A percentile compares a stretch with the other conserved stretches of the same genome.
phyloP scores from a whole-genome alignment of 202 grass and related monocot genomes.

The Panicum hallii region DNA sequence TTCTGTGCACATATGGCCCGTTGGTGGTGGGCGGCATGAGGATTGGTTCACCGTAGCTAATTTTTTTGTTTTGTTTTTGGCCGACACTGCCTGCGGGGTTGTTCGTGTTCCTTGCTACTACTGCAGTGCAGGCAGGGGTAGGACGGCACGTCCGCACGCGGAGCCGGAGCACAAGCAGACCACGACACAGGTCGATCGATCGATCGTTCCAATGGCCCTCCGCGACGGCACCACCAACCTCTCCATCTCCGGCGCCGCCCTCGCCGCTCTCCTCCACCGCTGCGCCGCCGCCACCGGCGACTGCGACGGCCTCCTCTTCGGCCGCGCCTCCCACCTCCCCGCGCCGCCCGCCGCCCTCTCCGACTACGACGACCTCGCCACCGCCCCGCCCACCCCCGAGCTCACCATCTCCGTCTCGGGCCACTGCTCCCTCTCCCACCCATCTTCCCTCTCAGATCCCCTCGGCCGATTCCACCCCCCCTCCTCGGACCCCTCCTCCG shows the following conservation, averaged over 20 bases:
- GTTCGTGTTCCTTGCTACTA: too few species aligned
- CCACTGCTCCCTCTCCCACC: slow-evolving; percentile 47
- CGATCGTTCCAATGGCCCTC: slow-evolving; percentile 28
- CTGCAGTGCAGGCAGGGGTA: too few species aligned
- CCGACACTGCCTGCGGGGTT: too few species aligned
- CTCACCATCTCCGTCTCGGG: slow-evolving; percentile 57
- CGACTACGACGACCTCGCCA: slow-evolving; percentile 59
- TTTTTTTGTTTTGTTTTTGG: too few species aligned
- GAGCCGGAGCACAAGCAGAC: too few species aligned
- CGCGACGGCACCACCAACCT: slow-evolving; percentile 42
- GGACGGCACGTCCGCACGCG: too few species aligned
- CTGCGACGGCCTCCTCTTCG: slow-evolving; percentile 76
- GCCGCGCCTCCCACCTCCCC: slow-evolving; percentile 53
- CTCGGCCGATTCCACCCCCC: slow-evolving; percentile 43
- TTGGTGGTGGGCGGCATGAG: too few species aligned
- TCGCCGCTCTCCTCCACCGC: slow-evolving; percentile 75
- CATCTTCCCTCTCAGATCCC: slow-evolving; percentile 50
- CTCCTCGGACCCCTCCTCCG: not conserved
- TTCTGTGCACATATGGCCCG: too few species aligned
- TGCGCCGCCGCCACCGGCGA: slow-evolving; percentile 58
- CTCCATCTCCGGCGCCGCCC: slow-evolving; percentile 77
- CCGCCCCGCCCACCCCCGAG: slow-evolving; percentile 28
- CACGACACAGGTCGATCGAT: too few species aligned
- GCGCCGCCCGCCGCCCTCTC: slow-evolving; percentile 52
- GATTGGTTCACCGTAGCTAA: too few species aligned